phyloP scores from a whole-genome alignment of 345 rosid species.

The Melaleuca quinquenervia region DNA sequence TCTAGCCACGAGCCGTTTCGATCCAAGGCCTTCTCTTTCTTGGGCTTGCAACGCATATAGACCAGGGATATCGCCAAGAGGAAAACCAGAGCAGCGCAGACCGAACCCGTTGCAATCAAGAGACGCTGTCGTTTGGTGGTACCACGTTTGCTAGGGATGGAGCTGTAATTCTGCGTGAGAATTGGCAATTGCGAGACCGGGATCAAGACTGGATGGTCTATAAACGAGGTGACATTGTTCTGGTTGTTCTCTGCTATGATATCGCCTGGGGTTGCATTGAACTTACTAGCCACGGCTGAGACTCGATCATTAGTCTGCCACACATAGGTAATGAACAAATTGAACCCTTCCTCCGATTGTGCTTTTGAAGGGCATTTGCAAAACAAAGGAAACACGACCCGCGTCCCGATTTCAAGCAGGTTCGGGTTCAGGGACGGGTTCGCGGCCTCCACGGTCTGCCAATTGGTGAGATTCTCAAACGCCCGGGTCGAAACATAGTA shows the following conservation, averaged over 20 bases:
- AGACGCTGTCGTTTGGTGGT: constrained; percentile 6
- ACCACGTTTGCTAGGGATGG: not conserved
- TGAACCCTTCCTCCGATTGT: constrained; percentile 17
- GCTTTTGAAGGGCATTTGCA: constrained; percentile 48
- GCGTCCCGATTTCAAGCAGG: constrained; percentile 25
- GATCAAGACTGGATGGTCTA: constrained; percentile 33
- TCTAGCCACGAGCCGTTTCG: constrained; percentile 20
- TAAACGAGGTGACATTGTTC: constrained; percentile 17
- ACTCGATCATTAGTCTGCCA: constrained; percentile 41
- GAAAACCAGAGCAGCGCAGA: constrained; percentile 6
- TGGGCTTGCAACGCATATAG: not conserved
- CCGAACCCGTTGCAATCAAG: constrained; percentile 5
- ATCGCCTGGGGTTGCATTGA: constrained; percentile 22
- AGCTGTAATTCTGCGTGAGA: constrained; percentile 12
- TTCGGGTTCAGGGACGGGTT: constrained; percentile 25
- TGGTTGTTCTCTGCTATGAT: constrained; percentile 29
- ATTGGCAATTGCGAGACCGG: constrained; percentile 38
- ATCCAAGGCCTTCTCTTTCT: constrained; percentile 12
- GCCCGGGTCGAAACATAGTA: constrained; percentile 25
- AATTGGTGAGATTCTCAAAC: constrained; percentile 40
- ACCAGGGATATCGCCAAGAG: constrained; percentile 8
- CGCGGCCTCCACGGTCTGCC: constrained; percentile 23
- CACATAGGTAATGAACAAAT: constrained; percentile 32
- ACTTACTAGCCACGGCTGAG: constrained; percentile 21
- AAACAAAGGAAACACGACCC: constrained; percentile 36